These are phyloP conservation scores for Ilyonectria robusta DNA, from an alignment of 2,329 filamentous ascomycete species.

Conservation along the genomic window DNA sequence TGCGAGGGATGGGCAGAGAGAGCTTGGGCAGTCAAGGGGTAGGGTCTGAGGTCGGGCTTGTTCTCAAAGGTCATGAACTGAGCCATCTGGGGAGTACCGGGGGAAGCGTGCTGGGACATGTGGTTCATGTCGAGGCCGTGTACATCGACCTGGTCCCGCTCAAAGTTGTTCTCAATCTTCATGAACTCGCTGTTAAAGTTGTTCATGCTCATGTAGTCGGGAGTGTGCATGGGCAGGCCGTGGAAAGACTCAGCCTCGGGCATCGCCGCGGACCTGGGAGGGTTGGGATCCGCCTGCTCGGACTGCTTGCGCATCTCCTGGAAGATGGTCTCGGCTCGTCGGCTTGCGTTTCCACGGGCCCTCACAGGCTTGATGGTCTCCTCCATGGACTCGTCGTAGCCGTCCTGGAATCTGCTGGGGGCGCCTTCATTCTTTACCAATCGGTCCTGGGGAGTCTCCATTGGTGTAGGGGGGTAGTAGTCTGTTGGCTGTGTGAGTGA, in stretches of 20 bases:
- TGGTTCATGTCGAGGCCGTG: constrained; percentile 57
- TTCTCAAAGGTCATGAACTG: constrained; percentile 62
- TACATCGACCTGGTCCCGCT: constrained; percentile 52
- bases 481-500: constrained; percentile 54
- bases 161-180: constrained; percentile 55
- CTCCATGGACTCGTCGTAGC: constrained; percentile 76
- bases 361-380: constrained; percentile 73
- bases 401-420: constrained; percentile 69
- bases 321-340: constrained; percentile 66
- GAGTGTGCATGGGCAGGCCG: constrained; percentile 66
- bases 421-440: constrained; percentile 58
- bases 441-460: constrained; percentile 71
- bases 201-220: constrained; percentile 71
- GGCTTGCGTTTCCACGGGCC: constrained; percentile 54
- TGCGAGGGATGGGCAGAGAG: constrained; percentile 37
- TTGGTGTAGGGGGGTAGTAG: constrained; percentile 78
- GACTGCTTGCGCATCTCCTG: constrained; percentile 71
- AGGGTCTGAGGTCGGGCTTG: constrained; percentile 58
- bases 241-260: constrained; percentile 63
- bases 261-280: constrained; percentile 67
- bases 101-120: constrained; percentile 67
- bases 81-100: constrained; percentile 64
- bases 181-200: constrained; percentile 61
- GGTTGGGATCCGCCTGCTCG: constrained; percentile 68
- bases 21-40: constrained; percentile 39